Conservation (phyloP, 805 yeast species). For the Ogataea naganishii region DNA sequence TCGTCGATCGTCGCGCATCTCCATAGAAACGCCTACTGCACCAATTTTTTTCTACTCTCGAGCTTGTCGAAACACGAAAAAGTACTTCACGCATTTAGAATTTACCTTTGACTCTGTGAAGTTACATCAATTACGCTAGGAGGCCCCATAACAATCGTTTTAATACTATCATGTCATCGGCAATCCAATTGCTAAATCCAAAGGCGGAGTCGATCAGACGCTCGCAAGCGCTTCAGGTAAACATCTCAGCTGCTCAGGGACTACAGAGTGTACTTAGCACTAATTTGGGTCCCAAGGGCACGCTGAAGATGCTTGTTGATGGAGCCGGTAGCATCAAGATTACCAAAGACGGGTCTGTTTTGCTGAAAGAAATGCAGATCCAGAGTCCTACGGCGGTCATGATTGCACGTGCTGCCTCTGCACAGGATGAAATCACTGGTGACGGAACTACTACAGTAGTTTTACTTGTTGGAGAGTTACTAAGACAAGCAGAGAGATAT, state of each 20-base stretch:
- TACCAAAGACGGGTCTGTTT: conserved; percentile 94
- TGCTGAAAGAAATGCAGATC: conserved; percentile 93
- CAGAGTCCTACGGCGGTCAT: conserved; percentile 83
- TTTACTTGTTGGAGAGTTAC: conserved; percentile 84
- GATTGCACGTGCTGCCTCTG: conserved; percentile 96
- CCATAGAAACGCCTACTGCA: too few relatives aligned
- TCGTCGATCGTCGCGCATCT: too few relatives aligned
- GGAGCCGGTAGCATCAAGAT: conserved; percentile 94
- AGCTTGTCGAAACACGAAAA: too few relatives aligned
- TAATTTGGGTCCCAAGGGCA: conserved; percentile 95
- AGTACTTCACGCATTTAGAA: too few relatives aligned
- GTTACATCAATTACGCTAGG: too few relatives aligned
- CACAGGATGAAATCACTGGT: conserved; percentile 98
- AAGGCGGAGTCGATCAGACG: conserved; percentile 97
- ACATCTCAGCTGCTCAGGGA: conserved; percentile 94
- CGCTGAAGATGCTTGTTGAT: conserved; percentile 92
- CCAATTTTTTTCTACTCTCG: too few relatives aligned
- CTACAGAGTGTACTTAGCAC: conserved; percentile 86
- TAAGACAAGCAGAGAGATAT: conserved; percentile 90
- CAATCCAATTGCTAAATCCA: conserved; percentile 86
- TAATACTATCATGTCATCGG: conserved; percentile 40
- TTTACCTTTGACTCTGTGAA: too few relatives aligned
- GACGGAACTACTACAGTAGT: conserved; percentile 98
- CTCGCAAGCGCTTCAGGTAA: conserved; percentile 90
- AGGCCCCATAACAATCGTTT: too few relatives aligned